Evolutionary conservation across 2,329 filamentous ascomycete species (phyloP).

Genomic region (Ciborinia camelliae): DNA sequence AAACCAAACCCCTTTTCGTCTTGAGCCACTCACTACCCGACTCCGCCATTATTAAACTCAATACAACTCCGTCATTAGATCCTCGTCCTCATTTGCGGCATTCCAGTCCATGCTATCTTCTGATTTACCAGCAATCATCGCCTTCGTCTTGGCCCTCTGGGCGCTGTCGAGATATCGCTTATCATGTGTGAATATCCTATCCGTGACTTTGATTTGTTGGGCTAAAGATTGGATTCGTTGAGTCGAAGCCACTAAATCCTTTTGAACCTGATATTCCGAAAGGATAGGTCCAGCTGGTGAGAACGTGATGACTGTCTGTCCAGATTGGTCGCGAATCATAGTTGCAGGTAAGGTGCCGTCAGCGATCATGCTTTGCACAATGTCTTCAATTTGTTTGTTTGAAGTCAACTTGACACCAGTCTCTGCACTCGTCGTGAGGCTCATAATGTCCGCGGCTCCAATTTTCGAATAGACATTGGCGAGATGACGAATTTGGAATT

Average conservation of each 20-base stretch:
- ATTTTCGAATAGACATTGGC: constrained; percentile 66
- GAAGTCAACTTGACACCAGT: constrained; percentile 45
- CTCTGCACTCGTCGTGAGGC: constrained; percentile 51
- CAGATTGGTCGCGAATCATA: constrained; percentile 41
- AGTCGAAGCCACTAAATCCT: constrained; percentile 44
- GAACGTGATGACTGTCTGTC: constrained; percentile 52
- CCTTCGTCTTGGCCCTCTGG: constrained; percentile 48
- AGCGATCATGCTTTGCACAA: constrained; percentile 55
- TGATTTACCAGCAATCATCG: constrained; percentile 31
- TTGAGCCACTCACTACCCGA: background rate
- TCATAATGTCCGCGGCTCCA: constrained; percentile 51
- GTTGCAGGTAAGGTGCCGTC: constrained; percentile 51
- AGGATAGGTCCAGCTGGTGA: constrained; percentile 42
- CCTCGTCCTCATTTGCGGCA: constrained; percentile 34
- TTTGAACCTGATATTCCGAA: constrained; percentile 50
- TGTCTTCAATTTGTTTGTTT: constrained; percentile 44
- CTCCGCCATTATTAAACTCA: background rate
- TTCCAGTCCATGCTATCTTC: constrained; percentile 29
- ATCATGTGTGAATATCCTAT: constrained; percentile 52
- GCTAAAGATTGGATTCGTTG: constrained; percentile 46
- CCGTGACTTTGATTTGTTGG: constrained; percentile 49
- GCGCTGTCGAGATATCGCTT: constrained; percentile 51
- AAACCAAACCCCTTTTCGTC: background rate
- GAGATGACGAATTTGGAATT: constrained; percentile 71
- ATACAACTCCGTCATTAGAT: constrained; percentile 32